phyloP scores from a whole-genome alignment of 23 red algal genomes.

The Gracilariopsis chorda region DNA sequence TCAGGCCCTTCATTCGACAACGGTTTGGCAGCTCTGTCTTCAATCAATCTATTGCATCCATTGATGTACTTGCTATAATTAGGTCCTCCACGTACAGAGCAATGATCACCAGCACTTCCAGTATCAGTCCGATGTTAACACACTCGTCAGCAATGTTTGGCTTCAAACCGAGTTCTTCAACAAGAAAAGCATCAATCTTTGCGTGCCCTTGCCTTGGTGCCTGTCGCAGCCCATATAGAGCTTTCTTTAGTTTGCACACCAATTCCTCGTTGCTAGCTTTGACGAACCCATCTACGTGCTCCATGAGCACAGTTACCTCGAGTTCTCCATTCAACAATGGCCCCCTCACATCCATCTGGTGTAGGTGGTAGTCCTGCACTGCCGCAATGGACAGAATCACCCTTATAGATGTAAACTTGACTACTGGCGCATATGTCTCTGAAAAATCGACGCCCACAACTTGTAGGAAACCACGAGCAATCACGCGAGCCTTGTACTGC shows the following conservation, averaged over 20 bases:
- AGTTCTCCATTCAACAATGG: conserved; percentile 31
- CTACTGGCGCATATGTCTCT: conserved; percentile 5
- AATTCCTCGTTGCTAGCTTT: neutral
- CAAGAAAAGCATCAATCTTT: conserved; percentile 6
- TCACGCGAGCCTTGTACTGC: conserved; percentile 19
- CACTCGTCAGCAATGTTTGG: neutral
- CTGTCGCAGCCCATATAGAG: neutral
- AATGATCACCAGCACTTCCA: neutral
- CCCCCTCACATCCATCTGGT: neutral
- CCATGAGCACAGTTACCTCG: conserved; percentile 32
- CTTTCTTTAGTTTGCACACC: conserved; percentile 25
- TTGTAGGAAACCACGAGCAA: neutral
- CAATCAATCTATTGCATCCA: neutral
- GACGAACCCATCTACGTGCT: neutral
- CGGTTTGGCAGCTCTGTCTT: neutral
- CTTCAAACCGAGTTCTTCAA: neutral
- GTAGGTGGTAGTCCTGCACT: neutral
- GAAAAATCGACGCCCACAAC: conserved; percentile 15
- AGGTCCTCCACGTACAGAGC: conserved; percentile 25
- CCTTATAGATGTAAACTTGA: conserved; percentile 20
- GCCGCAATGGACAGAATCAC: neutral
- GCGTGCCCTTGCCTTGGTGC: neutral
- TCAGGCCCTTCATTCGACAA: conserved; percentile 9
- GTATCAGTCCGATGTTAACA: neutral
- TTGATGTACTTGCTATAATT: neutral